Percentiles rank a stretch among this genome's conserved stretches.
Evolutionary conservation across 495 filamentous ascomycete genomes (phyloP).

Genomic region (Aspergillus baeticus): DNA sequence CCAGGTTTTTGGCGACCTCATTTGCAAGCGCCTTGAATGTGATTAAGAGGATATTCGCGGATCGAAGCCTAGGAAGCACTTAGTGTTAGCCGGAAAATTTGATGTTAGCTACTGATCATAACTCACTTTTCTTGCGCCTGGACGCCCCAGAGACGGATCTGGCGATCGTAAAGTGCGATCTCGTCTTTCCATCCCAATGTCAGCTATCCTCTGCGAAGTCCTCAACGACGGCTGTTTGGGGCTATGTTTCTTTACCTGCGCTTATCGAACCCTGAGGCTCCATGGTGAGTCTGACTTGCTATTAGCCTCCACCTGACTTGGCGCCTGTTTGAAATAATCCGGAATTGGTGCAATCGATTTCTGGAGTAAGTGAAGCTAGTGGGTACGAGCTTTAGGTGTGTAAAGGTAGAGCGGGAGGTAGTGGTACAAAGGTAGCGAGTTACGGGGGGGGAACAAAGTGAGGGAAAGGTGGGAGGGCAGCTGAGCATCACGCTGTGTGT

Average conservation of each 20-base stretch:
- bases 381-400: neutral
- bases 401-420: neutral
- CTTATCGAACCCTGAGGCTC: constrained; percentile 46
- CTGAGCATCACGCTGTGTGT: constrained; percentile 1
- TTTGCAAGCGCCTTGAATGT: constrained; percentile 87
- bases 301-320: neutral
- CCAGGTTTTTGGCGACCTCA: constrained; percentile 97
- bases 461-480: neutral
- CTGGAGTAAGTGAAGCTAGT: neutral
- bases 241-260: constrained; percentile 38
- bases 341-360: neutral
- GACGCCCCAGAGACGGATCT: constrained; percentile 98
- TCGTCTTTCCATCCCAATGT: constrained; percentile 61
- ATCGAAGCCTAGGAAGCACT: constrained; percentile 65
- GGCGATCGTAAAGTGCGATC: constrained; percentile 95
- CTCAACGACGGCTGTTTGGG: neutral
- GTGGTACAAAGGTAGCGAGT: constrained; percentile 1
- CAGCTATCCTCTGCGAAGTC: neutral
- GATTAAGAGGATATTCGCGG: constrained; percentile 86
- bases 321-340: neutral
- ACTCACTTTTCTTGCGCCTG: constrained; percentile 80
- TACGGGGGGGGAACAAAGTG: neutral
- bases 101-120: neutral
- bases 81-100: neutral
- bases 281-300: constrained; percentile 21